phyloP scores from a whole-genome alignment of 805 yeast genomes.

The Kazachstania africana region DNA sequence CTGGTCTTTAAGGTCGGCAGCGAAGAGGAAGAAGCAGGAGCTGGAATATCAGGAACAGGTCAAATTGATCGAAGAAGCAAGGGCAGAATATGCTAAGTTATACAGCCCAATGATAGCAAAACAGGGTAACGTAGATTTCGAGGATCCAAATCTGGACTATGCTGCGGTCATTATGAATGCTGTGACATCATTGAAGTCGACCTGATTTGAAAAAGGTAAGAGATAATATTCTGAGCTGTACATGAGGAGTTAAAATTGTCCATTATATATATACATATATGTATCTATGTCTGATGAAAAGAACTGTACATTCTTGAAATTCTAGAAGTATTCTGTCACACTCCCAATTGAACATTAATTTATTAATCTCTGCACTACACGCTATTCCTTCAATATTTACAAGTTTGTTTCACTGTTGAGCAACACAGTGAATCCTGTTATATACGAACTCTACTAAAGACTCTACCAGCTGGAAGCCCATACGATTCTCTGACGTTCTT shows the following conservation, averaged over 20 bases:
- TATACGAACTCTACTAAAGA: conserved; percentile 52
- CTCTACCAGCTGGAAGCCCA: conserved; percentile 65
- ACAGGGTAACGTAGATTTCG: conserved; percentile 45
- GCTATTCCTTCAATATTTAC: too few species aligned
- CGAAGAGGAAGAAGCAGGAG: conserved; percentile 44
- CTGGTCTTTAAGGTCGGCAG: conserved; percentile 49
- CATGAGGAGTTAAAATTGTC: too few species aligned
- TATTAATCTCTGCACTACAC: too few species aligned
- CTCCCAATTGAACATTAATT: too few species aligned
- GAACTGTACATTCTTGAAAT: too few species aligned
- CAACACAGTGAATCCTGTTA: too few species aligned
- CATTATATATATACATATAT: too few species aligned
- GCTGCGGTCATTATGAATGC: conserved; percentile 58
- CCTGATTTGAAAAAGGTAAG: neutral
- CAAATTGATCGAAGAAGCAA: conserved; percentile 77
- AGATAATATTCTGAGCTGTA: neutral
- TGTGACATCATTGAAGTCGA: conserved; percentile 39
- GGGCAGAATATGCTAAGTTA: conserved; percentile 71
- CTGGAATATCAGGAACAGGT: conserved; percentile 51
- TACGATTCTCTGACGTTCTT: conserved; percentile 54
- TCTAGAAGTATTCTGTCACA: too few species aligned
- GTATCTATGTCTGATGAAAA: too few species aligned
- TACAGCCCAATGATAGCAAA: conserved; percentile 37
- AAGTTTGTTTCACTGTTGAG: too few species aligned
- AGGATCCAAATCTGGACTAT: conserved; percentile 84